A percentile compares a stretch with the other conserved stretches of the same genome.
Conservation (phyloP, 108 stramenopile species). For the Aurantiochytrium sp. region DNA sequence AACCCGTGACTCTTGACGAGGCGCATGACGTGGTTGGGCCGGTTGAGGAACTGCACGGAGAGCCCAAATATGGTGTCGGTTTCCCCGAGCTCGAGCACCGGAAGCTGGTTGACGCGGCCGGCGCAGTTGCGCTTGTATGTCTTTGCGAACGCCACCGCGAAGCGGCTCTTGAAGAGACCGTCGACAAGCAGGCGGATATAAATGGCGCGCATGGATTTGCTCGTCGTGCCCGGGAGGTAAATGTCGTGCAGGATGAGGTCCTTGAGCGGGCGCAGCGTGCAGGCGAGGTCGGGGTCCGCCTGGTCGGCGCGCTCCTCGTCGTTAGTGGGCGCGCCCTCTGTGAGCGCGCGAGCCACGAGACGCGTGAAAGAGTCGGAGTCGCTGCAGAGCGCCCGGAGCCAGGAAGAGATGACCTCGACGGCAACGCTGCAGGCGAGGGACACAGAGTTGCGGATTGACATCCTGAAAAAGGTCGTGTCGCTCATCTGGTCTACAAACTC, state of each 20-base stretch:
- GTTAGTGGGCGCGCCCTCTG: neutral
- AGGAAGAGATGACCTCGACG: neutral
- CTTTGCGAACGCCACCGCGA: neutral
- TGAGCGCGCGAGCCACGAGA: neutral
- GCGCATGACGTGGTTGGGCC: neutral
- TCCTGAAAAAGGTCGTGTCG: neutral
- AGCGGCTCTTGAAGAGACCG: neutral
- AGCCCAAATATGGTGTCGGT: constrained; percentile 6
- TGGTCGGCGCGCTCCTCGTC: neutral
- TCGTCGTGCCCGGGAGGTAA: neutral
- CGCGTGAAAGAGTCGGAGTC: neutral
- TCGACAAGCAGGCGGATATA: constrained; percentile 25
- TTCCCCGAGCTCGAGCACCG: neutral
- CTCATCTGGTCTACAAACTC: neutral
- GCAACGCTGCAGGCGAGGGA: neutral
- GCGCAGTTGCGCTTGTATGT: neutral
- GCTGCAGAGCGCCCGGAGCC: neutral
- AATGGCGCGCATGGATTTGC: neutral
- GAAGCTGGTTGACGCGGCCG: neutral
- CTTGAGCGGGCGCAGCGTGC: neutral
- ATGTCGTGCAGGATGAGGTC: neutral
- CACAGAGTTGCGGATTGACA: neutral
- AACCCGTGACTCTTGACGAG: neutral
- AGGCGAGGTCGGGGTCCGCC: neutral
- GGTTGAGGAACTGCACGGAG: constrained; percentile 29